A percentile compares a stretch with the other conserved stretches of the same genome.
Evolutionary conservation across 2,329 filamentous ascomycete species (phyloP).

Genomic region (Orbilia brochopaga): DNA sequence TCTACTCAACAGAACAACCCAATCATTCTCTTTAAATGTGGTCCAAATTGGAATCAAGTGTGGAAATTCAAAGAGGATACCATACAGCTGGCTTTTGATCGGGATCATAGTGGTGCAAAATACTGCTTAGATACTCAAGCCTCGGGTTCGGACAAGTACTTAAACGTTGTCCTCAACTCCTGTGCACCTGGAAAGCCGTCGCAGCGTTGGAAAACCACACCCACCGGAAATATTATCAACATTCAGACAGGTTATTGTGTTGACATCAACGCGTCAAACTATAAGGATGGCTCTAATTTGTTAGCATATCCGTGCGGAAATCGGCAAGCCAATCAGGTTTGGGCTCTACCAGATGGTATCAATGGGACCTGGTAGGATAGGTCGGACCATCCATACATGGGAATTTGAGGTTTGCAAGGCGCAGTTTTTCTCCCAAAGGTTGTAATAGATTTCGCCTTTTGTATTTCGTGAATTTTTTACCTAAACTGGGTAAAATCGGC

Average conservation of each 20-base stretch:
- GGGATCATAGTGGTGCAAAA: slow-evolving; percentile 23
- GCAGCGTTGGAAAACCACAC: slow-evolving; percentile 38
- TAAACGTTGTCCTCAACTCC: slow-evolving; percentile 38
- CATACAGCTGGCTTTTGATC: slow-evolving; percentile 45
- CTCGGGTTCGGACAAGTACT: slow-evolving; percentile 3
- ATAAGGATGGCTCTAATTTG: slow-evolving; percentile 39
- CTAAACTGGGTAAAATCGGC: no score
- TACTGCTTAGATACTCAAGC: slow-evolving; percentile 41
- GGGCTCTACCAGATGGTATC: slow-evolving; percentile 25
- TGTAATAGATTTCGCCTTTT: no score
- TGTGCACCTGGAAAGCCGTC: slow-evolving; percentile 26
- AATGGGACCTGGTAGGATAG: slow-evolving; percentile 23
- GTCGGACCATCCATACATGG: no score
- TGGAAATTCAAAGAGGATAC: slow-evolving; percentile 47
- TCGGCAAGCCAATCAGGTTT: slow-evolving; percentile 44
- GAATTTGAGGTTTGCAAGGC: no score
- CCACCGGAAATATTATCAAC: slow-evolving; percentile 33
- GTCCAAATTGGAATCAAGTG: slow-evolving; percentile 45
- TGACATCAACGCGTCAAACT: slow-evolving; percentile 46
- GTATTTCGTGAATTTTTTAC: no score
- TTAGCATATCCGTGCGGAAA: slow-evolving; percentile 43
- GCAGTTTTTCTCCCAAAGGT: no score
- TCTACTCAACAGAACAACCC: slow-evolving; percentile 31
- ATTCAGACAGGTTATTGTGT: slow-evolving; percentile 23
- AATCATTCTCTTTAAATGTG: slow-evolving; percentile 40